Percentiles rank a stretch among this genome's conserved stretches.
Conservation (phyloP, 257 asterid species). For the Petrea volubilis region DNA sequence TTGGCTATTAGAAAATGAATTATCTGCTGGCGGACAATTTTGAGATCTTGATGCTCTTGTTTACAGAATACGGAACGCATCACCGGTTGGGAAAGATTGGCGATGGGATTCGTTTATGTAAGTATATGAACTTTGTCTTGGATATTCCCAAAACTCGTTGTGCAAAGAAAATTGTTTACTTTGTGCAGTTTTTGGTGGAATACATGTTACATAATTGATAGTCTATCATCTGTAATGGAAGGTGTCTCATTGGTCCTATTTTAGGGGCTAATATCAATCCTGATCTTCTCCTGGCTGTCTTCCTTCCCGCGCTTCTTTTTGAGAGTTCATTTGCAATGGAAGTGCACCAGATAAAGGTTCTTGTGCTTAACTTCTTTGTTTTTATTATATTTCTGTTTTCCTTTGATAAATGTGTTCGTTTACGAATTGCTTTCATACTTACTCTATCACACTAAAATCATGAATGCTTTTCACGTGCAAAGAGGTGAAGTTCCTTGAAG, state of each 20-base stretch:
- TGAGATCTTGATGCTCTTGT: slow-evolving; percentile 5
- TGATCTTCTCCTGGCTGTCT: slow-evolving; percentile 93
- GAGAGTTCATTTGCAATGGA: slow-evolving; percentile 97
- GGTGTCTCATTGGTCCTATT: slow-evolving; percentile 15
- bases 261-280: slow-evolving; percentile 93
- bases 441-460: not conserved
- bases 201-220: slow-evolving; percentile 5
- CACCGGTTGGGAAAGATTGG: slow-evolving; percentile 83
- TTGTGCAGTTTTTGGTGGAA: not conserved
- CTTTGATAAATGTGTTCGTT: not conserved
- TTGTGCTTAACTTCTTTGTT: not conserved
- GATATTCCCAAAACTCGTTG: not conserved
- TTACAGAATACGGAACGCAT: slow-evolving; percentile 80
- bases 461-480: not conserved
- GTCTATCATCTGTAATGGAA: slow-evolving; percentile 14
- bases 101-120: slow-evolving; percentile 86
- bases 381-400: slow-evolving; percentile 4
- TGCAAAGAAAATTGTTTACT: not conserved
- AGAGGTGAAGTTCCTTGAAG: slow-evolving; percentile 12
- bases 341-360: slow-evolving; percentile 97
- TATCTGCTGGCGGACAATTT: slow-evolving; percentile 2
- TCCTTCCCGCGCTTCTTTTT: slow-evolving; percentile 98
- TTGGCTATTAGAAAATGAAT: not conserved
- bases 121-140: slow-evolving; percentile 35
- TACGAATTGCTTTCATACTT: slow-evolving; percentile 12